Conservation (phyloP, 2,329 filamentous ascomycete genomes). For the Diaporthe humulicola region DNA sequence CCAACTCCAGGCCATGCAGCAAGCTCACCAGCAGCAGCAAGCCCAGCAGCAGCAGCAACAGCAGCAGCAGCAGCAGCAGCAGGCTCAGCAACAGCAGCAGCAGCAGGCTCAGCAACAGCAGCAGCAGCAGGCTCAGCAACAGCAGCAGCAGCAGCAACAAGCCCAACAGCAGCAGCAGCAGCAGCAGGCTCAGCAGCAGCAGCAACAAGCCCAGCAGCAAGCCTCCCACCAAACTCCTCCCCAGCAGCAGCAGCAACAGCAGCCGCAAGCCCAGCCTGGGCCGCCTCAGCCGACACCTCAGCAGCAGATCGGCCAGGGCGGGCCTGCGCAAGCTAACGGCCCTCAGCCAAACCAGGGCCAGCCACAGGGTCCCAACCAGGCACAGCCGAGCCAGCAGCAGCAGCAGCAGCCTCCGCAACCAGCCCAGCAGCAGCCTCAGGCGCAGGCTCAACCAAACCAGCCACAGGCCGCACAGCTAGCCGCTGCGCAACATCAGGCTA, state of each 20-base stretch:
- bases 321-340: conserved; percentile 46
- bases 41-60: conserved; percentile 44
- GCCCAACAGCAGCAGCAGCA: conserved; percentile 51
- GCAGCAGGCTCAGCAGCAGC: conserved; percentile 39
- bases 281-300: conserved; percentile 46
- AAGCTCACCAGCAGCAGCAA: conserved; percentile 51
- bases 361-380: conserved; percentile 51
- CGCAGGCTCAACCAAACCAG: conserved; percentile 55
- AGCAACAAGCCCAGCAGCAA: conserved; percentile 44
- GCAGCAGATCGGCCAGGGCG: conserved; percentile 51
- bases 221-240: conserved; percentile 37
- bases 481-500: conserved; percentile 49
- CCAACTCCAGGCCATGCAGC: conserved; percentile 54
- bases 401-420: conserved; percentile 58
- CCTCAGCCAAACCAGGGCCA: conserved; percentile 53
- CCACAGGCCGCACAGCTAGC: conserved; percentile 53
- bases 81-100: conserved; percentile 54
- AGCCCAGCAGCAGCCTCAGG: conserved; percentile 55
- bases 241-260: conserved; percentile 45
- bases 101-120: conserved; percentile 61
- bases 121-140: conserved; percentile 51
- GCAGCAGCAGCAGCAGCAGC: conserved; percentile 44
- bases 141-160: conserved; percentile 56
- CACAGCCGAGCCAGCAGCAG: conserved; percentile 60
- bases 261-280: conserved; percentile 43